Evolutionary conservation across 805 yeast genomes (phyloP).

Genomic region (Candida lessepsii): DNA sequence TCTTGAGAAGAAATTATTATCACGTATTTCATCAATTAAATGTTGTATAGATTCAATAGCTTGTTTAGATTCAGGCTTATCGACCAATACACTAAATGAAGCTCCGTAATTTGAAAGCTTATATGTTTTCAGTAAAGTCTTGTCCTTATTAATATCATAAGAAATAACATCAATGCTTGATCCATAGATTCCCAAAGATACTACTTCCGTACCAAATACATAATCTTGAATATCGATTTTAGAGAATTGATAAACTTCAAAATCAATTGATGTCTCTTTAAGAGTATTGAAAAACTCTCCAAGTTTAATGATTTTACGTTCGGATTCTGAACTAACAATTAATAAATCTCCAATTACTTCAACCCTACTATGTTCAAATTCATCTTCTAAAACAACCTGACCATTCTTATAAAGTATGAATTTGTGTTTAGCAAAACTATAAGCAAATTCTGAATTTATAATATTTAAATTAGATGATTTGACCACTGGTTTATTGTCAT

Average conservation of each 20-base stretch:
- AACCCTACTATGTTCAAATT: conserved; percentile 8
- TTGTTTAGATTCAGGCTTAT: conserved; percentile 30
- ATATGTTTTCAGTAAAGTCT: not conserved
- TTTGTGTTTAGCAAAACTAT: conserved; percentile 4
- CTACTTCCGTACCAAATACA: conserved; percentile 10
- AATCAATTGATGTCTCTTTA: conserved; percentile 13
- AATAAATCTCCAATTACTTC: conserved; percentile 7
- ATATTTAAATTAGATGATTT: conserved; percentile 5
- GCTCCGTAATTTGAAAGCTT: conserved; percentile 4
- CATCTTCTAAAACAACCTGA: conserved; percentile 11
- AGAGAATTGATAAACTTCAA: conserved; percentile 11
- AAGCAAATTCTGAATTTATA: conserved; percentile 9
- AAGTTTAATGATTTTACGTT: conserved; percentile 13
- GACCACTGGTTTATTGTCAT: conserved; percentile 1
- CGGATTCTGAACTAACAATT: conserved; percentile 10
- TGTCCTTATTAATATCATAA: conserved; percentile 9
- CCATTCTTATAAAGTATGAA: conserved; percentile 10
- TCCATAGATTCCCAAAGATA: conserved; percentile 7
- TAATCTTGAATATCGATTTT: conserved; percentile 8
- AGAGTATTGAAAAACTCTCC: conserved; percentile 10
- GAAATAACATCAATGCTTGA: not conserved
- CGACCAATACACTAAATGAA: conserved; percentile 17
- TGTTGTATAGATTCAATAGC: conserved; percentile 30
- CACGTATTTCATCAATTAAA: conserved; percentile 27
- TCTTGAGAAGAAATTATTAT: conserved; percentile 21